Conservation (phyloP, 2,329 filamentous ascomycete species). For the Dothiorella sarmentorum region DNA sequence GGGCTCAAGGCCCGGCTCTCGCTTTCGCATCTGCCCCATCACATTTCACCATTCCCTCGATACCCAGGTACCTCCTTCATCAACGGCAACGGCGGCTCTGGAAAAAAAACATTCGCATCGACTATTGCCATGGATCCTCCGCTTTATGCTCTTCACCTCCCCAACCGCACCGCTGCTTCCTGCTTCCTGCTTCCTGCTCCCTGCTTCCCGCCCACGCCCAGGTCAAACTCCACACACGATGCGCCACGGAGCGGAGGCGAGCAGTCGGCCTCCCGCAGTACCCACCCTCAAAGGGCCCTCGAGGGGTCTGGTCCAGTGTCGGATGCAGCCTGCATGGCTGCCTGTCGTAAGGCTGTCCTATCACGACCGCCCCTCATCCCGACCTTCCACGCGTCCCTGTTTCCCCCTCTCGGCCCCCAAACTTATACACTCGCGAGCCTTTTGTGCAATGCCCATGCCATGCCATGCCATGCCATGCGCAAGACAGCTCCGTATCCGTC, state of each 20-base stretch:
- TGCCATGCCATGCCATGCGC: too few relatives aligned
- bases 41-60: too few relatives aligned
- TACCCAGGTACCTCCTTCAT: too few relatives aligned
- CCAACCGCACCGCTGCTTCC: too few relatives aligned
- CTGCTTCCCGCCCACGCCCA: background rate
- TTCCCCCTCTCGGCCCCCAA: constrained; percentile 9
- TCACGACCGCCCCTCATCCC: background rate
- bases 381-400: constrained; percentile 14
- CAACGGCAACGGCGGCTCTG: constrained; percentile 5
- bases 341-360: constrained; percentile 13
- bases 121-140: background rate
- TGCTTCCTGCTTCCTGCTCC: background rate
- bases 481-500: background rate
- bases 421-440: background rate
- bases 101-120: background rate
- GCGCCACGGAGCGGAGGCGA: background rate
- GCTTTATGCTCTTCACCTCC: too few relatives aligned
- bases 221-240: background rate
- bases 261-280: background rate
- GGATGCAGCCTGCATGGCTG: constrained; percentile 5
- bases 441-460: constrained; percentile 12
- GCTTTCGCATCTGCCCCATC: constrained; percentile 15
- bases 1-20: background rate
- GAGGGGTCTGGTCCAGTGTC: background rate
- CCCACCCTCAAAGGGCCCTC: background rate